Conservation (phyloP, 2,329 filamentous ascomycete genomes). For the Coniochaeta hoffmannii region DNA sequence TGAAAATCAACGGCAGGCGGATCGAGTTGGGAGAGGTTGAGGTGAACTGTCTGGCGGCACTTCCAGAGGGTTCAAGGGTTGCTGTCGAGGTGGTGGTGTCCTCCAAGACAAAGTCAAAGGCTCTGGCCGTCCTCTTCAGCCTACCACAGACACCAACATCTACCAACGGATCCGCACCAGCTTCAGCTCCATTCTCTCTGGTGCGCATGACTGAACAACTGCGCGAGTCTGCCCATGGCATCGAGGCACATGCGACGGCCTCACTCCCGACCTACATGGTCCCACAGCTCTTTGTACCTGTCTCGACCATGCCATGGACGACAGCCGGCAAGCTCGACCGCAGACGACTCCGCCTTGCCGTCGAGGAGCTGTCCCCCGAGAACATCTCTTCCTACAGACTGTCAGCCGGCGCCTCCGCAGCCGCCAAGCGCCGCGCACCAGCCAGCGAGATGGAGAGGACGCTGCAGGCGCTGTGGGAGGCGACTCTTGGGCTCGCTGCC, state of each 20-base stretch:
- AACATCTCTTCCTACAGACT: conserved; percentile 8
- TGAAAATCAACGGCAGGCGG: conserved; percentile 61
- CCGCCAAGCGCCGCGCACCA: conserved; percentile 5
- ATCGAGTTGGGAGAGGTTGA: conserved; percentile 54
- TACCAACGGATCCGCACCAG: neutral
- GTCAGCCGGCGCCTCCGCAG: conserved; percentile 3
- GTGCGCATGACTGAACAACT: conserved; percentile 9
- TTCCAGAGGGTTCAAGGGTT: conserved; percentile 34
- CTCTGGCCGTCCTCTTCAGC: conserved; percentile 13
- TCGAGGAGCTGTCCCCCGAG: conserved; percentile 8
- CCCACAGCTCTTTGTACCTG: conserved; percentile 15
- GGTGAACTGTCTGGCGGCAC: conserved; percentile 35
- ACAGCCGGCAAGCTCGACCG: conserved; percentile 17
- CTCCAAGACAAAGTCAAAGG: conserved; percentile 7
- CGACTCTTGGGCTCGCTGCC: conserved; percentile 1
- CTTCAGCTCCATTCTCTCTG: conserved; percentile 5
- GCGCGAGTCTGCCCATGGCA: conserved; percentile 3
- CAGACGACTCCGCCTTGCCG: conserved; percentile 9
- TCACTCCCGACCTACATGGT: conserved; percentile 17
- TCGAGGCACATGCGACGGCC: conserved; percentile 7
- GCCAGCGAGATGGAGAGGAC: conserved; percentile 6
- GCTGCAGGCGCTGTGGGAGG: conserved; percentile 6
- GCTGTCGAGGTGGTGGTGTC: conserved; percentile 24
- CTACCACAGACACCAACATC: neutral
- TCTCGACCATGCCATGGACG: conserved; percentile 15